These are phyloP conservation scores for Fraxinus americana DNA, from an alignment of 257 asterid species.

Conservation along the genomic window DNA sequence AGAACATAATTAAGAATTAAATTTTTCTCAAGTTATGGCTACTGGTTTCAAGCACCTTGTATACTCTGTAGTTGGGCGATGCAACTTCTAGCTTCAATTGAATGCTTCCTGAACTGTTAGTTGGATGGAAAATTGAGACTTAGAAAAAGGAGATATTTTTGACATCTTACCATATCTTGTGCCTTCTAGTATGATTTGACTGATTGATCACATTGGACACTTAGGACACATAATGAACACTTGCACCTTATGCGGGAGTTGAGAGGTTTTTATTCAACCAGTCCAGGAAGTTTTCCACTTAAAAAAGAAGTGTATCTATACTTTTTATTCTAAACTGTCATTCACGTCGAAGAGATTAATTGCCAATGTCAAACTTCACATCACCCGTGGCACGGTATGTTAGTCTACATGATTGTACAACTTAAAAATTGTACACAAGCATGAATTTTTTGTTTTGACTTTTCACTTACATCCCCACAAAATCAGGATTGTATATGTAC, in stretches of 20 bases:
- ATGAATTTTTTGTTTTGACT: neutral
- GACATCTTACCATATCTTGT: neutral
- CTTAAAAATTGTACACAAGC: too few species aligned
- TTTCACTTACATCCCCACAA: neutral
- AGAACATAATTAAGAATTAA: too few species aligned
- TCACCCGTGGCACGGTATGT: too few species aligned
- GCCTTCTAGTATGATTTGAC: neutral
- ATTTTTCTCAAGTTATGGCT: neutral
- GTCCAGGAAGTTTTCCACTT: neutral
- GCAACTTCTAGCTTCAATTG: too few species aligned
- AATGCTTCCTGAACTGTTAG: neutral
- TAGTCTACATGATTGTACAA: too few species aligned
- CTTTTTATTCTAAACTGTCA: neutral
- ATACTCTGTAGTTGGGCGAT: too few species aligned
- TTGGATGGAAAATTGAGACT: neutral
- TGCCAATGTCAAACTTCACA: neutral
- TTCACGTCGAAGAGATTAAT: neutral
- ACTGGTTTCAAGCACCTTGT: neutral
- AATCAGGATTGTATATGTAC: too few species aligned
- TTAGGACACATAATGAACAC: neutral
- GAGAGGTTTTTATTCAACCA: neutral
- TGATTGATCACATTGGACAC: neutral
- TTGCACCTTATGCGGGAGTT: too few species aligned
- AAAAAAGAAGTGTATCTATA: too few species aligned
- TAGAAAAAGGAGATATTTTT: neutral